Percentiles rank a stretch among this genome's conserved stretches.
These are phyloP conservation scores for Polytrichum commune DNA, from an alignment of 225 moss, liverwort and hornwort species.

Conservation along the genomic window DNA sequence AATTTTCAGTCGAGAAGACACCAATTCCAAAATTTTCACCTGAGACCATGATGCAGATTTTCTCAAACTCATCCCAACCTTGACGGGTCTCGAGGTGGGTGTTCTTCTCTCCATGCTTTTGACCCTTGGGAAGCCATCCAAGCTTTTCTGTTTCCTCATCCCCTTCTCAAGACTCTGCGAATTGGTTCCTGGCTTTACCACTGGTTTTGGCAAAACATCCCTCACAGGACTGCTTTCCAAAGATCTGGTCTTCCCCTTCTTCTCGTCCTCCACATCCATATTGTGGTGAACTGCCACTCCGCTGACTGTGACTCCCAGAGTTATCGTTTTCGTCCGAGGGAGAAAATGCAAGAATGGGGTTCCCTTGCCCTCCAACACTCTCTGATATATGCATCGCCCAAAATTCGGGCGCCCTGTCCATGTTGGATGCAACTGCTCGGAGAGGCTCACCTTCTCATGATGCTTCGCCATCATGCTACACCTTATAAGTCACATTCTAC, in stretches of 20 bases:
- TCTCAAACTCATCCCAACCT: slow-evolving; percentile 30
- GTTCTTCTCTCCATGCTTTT: slow-evolving; percentile 21
- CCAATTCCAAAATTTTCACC: slow-evolving; percentile 1
- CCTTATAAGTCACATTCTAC: not conserved
- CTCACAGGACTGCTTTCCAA: slow-evolving; percentile 43
- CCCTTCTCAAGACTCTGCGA: not conserved
- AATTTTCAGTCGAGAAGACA: not conserved
- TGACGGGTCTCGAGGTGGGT: not conserved
- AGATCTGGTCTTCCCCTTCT: slow-evolving; percentile 40
- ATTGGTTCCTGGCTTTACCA: not conserved
- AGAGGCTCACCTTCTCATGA: slow-evolving; percentile 42
- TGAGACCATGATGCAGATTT: slow-evolving; percentile 44
- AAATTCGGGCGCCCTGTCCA: slow-evolving; percentile 18
- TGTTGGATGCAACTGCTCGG: slow-evolving; percentile 14
- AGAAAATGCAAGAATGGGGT: slow-evolving; percentile 26
- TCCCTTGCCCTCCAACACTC: slow-evolving; percentile 7
- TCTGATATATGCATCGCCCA: slow-evolving; percentile 22
- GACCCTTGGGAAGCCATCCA: slow-evolving; percentile 8
- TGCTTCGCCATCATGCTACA: slow-evolving; percentile 29
- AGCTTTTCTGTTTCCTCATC: slow-evolving; percentile 22
- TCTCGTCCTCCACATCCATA: not conserved
- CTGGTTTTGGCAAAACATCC: not conserved
- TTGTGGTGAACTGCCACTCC: slow-evolving; percentile 12
- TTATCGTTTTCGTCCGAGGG: slow-evolving; percentile 33
- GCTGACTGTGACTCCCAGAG: slow-evolving; percentile 33